These are phyloP conservation scores for Fusarium continuum DNA, from an alignment of 2,329 filamentous ascomycete species.

Conservation along the genomic window DNA sequence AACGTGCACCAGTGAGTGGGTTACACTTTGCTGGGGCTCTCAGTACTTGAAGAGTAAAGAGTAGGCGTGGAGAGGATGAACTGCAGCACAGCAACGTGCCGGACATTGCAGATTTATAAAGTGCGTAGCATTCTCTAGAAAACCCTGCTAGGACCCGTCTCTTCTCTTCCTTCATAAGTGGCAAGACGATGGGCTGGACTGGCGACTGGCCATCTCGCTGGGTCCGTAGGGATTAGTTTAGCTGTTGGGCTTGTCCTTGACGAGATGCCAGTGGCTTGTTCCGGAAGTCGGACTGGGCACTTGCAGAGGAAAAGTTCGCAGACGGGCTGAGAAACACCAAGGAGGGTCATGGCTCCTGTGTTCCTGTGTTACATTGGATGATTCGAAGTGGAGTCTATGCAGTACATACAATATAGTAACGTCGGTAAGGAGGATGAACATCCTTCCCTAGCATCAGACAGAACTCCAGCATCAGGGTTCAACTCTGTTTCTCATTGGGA, in stretches of 20 bases:
- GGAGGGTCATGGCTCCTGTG: neutral
- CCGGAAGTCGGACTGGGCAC: conserved; percentile 22
- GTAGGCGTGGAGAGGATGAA: neutral
- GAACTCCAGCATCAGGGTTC: neutral
- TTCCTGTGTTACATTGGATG: neutral
- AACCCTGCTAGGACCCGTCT: neutral
- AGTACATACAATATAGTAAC: neutral
- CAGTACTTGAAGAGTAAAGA: neutral
- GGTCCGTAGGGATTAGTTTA: neutral
- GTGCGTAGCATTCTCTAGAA: conserved; percentile 13
- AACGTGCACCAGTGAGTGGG: neutral
- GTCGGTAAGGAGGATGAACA: conserved; percentile 14
- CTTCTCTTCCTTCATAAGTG: neutral
- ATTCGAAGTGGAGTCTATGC: conserved; percentile 15
- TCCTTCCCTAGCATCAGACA: conserved; percentile 2
- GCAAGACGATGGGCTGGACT: conserved; percentile 8
- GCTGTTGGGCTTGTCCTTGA: neutral
- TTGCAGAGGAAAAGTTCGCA: neutral
- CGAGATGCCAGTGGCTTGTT: conserved; percentile 1
- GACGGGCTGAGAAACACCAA: neutral
- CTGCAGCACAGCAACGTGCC: neutral
- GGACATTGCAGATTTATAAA: conserved; percentile 20
- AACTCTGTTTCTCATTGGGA: neutral
- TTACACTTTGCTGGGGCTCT: neutral
- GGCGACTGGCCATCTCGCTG: neutral